A percentile compares a stretch with the other conserved stretches of the same genome.
Conservation (phyloP, 768 basidiomycete species). For the Chalciporus piperatus region DNA sequence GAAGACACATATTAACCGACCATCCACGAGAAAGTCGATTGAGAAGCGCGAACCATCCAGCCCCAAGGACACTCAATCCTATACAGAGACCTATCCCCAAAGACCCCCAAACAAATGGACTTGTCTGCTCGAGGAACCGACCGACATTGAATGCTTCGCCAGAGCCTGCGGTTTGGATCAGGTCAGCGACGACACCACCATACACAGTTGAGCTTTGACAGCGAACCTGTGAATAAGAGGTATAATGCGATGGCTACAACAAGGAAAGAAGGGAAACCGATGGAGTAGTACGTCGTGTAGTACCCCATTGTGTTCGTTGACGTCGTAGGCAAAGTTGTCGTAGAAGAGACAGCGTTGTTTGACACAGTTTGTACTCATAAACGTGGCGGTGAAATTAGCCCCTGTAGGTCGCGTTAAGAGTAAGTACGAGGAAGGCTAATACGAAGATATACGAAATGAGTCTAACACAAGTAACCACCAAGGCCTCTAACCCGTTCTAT, state of each 20-base stretch:
- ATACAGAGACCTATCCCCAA: constrained; percentile 91
- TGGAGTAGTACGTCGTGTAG: constrained; percentile 51
- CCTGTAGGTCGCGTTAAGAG: no score
- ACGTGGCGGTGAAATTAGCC: constrained; percentile 17
- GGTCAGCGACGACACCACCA: background rate
- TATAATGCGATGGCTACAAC: constrained; percentile 73
- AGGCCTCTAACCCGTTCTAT: no score
- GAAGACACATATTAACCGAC: background rate
- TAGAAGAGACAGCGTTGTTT: background rate
- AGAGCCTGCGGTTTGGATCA: constrained; percentile 48
- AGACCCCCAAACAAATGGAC: constrained; percentile 90
- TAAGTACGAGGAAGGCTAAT: no score
- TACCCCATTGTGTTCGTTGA: constrained; percentile 25
- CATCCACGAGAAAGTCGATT: background rate
- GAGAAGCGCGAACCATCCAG: constrained; percentile 74
- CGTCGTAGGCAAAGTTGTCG: background rate
- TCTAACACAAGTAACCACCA: no score
- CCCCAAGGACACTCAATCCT: constrained; percentile 90
- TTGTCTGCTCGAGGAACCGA: constrained; percentile 89
- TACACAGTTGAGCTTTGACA: constrained; percentile 12
- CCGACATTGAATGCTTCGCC: constrained; percentile 94
- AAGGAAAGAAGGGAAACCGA: constrained; percentile 68
- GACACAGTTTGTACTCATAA: constrained; percentile 11
- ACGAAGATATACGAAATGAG: no score
- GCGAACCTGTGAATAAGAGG: constrained; percentile 81